Base-by-base conservation (phyloP, 805 yeast genomes). In the Kluyveromyces siamensis region DNA sequence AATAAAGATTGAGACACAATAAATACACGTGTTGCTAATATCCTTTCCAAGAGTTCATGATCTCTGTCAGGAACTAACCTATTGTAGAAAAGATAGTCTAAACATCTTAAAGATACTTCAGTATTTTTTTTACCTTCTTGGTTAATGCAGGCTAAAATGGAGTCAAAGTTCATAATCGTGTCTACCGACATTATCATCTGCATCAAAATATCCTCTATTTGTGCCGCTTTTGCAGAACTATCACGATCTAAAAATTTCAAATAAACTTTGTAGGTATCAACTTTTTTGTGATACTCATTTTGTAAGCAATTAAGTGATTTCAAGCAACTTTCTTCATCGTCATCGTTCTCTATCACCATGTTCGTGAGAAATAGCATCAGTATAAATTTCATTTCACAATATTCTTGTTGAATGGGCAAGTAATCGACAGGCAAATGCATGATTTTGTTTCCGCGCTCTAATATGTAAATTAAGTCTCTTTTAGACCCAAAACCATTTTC, bases 81-180 rank as follows among this genome's bases (percentile, higher is more conserved):
- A 46, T 68, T 68, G 1, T 58, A 57, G 16, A 71, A 62, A 0
- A 70, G 46, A 50, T 67, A 70, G 37, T 68, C 67, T 18, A 68
- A 53, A 39, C 72, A 68, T 8, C 57, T 60, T 11, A 66, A 51
- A 0, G 74, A 67, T 16, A 57, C 48, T 1, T 40, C 40, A 0
- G 66, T 61, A 41, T 66, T 56, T 0, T 35, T 38, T 5, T 50
- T 48, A 0, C 71, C 49, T 37, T 61, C 57, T 8, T 65, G 63
- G 19, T 61, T 62, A 37, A 70, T 57, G 9, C 62, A 55, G 1
- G 62, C 57, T 1, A 63, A 40, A 1, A 65, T 47, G 7, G 49
- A 41, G 2, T 61, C 63, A 44, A 62, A 56, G 40, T 60, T 55
- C 8, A 52, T 10, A 1, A 45, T 44, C 0, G 62, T 46, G 6